Evolutionary conservation across 768 basidiomycete genomes (phyloP).

Genomic region (Gyrodon lividus): DNA sequence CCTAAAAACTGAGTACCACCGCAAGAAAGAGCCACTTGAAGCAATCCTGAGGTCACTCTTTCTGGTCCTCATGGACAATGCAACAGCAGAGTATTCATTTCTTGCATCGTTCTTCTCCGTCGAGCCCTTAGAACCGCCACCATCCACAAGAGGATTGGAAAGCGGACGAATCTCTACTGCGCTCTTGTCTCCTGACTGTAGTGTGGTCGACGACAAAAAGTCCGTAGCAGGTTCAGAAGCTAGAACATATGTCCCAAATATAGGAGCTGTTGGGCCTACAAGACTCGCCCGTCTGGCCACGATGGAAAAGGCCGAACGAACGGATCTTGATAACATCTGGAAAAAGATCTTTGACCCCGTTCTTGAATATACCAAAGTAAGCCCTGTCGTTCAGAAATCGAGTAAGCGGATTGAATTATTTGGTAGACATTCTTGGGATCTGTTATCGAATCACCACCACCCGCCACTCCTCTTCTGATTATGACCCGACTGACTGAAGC

Average conservation of each 20-base stretch:
- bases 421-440: conserved; percentile 65
- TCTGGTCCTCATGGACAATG: conserved; percentile 93
- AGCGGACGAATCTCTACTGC: conserved; percentile 33
- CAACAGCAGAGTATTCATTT: conserved; percentile 89
- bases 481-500: conserved; percentile 92
- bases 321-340: conserved; percentile 69
- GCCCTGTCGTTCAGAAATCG: conserved; percentile 15
- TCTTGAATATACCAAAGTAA: conserved; percentile 78
- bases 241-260: conserved; percentile 32
- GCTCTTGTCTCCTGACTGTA: conserved; percentile 43
- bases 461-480: conserved; percentile 74
- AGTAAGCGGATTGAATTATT: background rate
- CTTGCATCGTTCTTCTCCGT: conserved; percentile 77
- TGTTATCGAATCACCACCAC: conserved; percentile 70
- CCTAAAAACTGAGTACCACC: conserved; percentile 11
- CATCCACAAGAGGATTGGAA: conserved; percentile 36
- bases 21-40: conserved; percentile 80
- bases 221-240: conserved; percentile 54
- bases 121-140: conserved; percentile 22
- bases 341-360: conserved; percentile 93
- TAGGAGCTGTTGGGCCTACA: conserved; percentile 26
- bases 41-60: conserved; percentile 81
- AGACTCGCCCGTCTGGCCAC: conserved; percentile 28
- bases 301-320: conserved; percentile 58
- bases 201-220: conserved; percentile 37